Base-by-base conservation (phyloP, 2,329 filamentous ascomycete genomes). In the Fusarium sp. region DNA sequence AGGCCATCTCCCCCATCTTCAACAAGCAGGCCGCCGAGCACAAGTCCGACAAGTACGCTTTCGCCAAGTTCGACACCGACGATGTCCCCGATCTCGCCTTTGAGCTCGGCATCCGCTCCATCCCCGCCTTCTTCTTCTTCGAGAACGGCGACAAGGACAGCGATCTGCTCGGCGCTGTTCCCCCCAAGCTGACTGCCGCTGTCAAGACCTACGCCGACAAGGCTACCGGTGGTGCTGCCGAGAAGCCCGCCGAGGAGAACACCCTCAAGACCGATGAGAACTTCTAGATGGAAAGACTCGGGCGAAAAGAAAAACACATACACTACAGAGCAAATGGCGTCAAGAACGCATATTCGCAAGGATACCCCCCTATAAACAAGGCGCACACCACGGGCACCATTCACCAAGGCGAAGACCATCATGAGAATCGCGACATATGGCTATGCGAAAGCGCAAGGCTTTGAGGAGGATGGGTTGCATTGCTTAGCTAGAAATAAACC, bases 51-150 rank as follows among this genome's bases (percentile, higher is more conserved):
- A 79, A 82, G 47, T 83, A 87, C 54, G 84, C 84, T 71, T 91
- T 91, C 71, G 87, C 86, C 77, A 88, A 89, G 80, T 85, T 91
- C 79, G 85, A 91, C 81, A 88, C 88, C 78, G 89, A 91, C 79
- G 80, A 83, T 48, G 84, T 86, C 15, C 82, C 85, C 63, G 86
- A 87, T 56, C 82, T 88, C 26, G 85, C 88, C 59, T 77, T 79
- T 20, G 81, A 84, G 69, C 86, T 89, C 76, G 81, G 82, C 78
- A 82, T 91, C 77, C 82, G 84, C 31, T 85, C 86, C 77, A 88
- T 91, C 83, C 89, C 89, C 15, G 88, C 88, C 44, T 90, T 91
- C 78, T 81, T 88, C 78, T 87, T 90, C 82, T 90, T 91, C 80
- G 85, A 87, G 80, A 83, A 88, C 56, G 87, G 87, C 61, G 81